Evolutionary conservation across 305 asterid species (phyloP), one percentile per base, ranked within the genome.

Genomic region (Fraxinus latifolia): DNA sequence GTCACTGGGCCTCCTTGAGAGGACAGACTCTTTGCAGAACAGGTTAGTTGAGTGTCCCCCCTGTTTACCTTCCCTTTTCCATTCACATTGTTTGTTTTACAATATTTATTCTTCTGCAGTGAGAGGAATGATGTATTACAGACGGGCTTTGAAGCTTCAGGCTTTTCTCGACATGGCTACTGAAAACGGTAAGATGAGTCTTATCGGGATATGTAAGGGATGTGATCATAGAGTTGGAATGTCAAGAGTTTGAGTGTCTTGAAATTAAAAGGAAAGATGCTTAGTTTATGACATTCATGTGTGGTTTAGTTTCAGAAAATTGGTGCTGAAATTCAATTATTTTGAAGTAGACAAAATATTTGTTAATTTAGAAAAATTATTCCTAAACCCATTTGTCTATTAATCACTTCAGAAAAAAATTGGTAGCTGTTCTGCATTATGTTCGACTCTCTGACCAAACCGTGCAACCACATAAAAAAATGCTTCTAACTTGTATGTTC

Each of bases 1-100:
- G 99, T 85, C 98, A 96, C 80, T 96, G 99, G 99, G 99, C 97
- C 55, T 96, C 99, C 80, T 90, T 96, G 91, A 92, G 99, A 87
- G 99, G 98, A 84, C 99, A 96, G 86, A 96, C 99, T 79, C 98
- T 96, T 55, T 83, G 93, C 90, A 89, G 99, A 93, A 96, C 99
- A 84, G 97, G 99, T 92, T 78, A 72, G 81, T 79, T 42, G 17
- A 17, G 55, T 84, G 37, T 11, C 82, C 77, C 73, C 37, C 7
- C 39, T 31, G 34, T 19, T 19, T 75, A 47, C 77, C 84, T 83
- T 80, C 80, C 60, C 36, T 44, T 73, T 44, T 29, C 77, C 60
- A 73, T 72, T 72, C 79, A 44, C 79, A 53, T 82, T 75, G 6
- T 81, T 81, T 53, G 77, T 62, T 77, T 81, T 80, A 72, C 81